A percentile compares a stretch with the other conserved stretches of the same genome.
These are phyloP conservation scores for Tephrocybe sp. DNA, from an alignment of 768 basidiomycete species.

Conservation along the genomic window DNA sequence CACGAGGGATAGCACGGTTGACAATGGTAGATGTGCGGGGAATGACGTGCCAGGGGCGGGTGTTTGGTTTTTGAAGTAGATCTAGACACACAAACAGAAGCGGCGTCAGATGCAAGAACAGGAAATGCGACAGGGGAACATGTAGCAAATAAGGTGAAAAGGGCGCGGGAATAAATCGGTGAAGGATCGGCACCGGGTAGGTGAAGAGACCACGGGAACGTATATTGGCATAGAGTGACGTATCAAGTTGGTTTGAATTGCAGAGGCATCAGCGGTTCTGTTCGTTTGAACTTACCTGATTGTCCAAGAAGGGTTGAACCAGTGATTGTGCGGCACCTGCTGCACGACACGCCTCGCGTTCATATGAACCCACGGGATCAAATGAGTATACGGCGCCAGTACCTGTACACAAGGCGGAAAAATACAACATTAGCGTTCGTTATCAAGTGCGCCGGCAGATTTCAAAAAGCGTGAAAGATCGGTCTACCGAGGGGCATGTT, in stretches of 20 bases:
- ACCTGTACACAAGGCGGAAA: constrained; percentile 43
- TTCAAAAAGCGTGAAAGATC: constrained; percentile 9
- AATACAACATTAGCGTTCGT: constrained; percentile 8
- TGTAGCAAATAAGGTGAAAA: constrained; percentile 18
- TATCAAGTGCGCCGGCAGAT: constrained; percentile 1
- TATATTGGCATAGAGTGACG: constrained; percentile 5
- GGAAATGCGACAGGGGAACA: constrained; percentile 13
- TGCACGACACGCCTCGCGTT: constrained; percentile 94
- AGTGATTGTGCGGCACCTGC: constrained; percentile 94
- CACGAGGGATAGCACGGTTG: constrained; percentile 79
- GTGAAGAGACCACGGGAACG: constrained; percentile 16
- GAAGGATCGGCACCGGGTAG: constrained; percentile 37
- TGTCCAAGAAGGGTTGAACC: constrained; percentile 97
- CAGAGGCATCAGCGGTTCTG: constrained; percentile 9
- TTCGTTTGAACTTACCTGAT: constrained; percentile 68
- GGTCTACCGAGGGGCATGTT: constrained; percentile 21
- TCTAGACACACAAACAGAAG: constrained; percentile 45
- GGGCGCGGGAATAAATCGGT: constrained; percentile 42
- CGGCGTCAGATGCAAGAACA: constrained; percentile 19
- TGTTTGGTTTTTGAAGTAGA: constrained; percentile 96
- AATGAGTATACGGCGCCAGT: constrained; percentile 99
- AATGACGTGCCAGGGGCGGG: constrained; percentile 69
- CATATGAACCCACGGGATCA: constrained; percentile 97
- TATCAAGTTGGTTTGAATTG: constrained; percentile 20
- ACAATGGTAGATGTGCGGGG: constrained; percentile 79